Evolutionary conservation across 805 yeast species (phyloP).

Genomic region (Saturnispora diversa): DNA sequence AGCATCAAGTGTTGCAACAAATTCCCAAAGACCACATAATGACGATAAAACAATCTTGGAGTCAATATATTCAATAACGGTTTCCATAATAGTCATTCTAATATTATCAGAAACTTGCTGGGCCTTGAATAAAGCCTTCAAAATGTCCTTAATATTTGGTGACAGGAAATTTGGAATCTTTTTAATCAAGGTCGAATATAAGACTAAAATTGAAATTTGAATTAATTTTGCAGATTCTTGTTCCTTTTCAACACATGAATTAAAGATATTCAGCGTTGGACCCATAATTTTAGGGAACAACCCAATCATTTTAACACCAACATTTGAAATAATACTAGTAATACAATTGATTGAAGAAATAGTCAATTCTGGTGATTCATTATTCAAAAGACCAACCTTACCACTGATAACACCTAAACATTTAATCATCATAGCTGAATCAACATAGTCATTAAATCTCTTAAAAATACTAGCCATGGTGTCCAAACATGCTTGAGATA

Average conservation of each 20-base stretch:
- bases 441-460: conserved; percentile 50
- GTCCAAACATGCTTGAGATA: conserved; percentile 65
- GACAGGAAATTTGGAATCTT: conserved; percentile 80
- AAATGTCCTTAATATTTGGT: conserved; percentile 56
- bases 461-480: conserved; percentile 54
- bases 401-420: conserved; percentile 44
- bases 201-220: conserved; percentile 63
- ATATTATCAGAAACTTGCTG: conserved; percentile 50
- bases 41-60: conserved; percentile 52
- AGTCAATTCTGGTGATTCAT: conserved; percentile 45
- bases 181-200: conserved; percentile 67
- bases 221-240: conserved; percentile 34
- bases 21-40: conserved; percentile 56
- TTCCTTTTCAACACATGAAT: conserved; percentile 27
- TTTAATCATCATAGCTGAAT: conserved; percentile 39
- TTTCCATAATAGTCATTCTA: conserved; percentile 53
- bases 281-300: conserved; percentile 79
- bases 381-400: conserved; percentile 44
- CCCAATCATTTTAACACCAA: conserved; percentile 84
- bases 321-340: conserved; percentile 56
- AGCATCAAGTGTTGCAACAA: conserved; percentile 31
- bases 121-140: conserved; percentile 50
- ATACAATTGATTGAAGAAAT: conserved; percentile 69
- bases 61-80: conserved; percentile 62
- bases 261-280: conserved; percentile 57